Evolutionary conservation across 2,329 filamentous ascomycete species (phyloP).

Genomic region (Coniella lustricola): DNA sequence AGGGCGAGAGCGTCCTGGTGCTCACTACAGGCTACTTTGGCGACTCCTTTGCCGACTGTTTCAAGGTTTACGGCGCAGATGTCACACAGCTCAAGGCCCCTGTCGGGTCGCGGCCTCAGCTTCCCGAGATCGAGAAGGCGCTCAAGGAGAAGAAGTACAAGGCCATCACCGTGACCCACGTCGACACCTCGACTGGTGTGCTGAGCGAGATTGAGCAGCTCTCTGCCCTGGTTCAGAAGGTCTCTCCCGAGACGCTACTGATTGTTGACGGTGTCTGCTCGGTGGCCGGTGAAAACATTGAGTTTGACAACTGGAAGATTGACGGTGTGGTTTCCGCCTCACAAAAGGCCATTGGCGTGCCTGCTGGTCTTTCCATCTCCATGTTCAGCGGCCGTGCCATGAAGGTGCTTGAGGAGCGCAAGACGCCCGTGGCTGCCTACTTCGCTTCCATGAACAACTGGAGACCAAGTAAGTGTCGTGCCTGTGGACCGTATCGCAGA

Average conservation of each 20-base stretch:
- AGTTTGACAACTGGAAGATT: conserved; percentile 89
- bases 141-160: conserved; percentile 90
- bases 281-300: conserved; percentile 91
- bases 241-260: conserved; percentile 85
- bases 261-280: conserved; percentile 96
- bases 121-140: conserved; percentile 81
- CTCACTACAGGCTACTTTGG: conserved; percentile 97
- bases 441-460: conserved; percentile 97
- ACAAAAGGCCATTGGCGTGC: conserved; percentile 95
- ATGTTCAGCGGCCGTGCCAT: conserved; percentile 90
- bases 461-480: conserved; percentile 77
- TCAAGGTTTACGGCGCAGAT: conserved; percentile 83
- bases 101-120: conserved; percentile 79
- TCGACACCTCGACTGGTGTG: conserved; percentile 95
- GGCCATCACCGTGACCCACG: conserved; percentile 88
- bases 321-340: conserved; percentile 91
- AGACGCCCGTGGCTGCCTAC: conserved; percentile 78
- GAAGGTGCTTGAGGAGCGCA: conserved; percentile 69
- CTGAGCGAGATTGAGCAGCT: conserved; percentile 83
- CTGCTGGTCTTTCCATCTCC: conserved; percentile 86
- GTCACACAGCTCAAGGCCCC: conserved; percentile 85
- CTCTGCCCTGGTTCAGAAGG: conserved; percentile 72
- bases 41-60: conserved; percentile 87
- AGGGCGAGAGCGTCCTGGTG: conserved; percentile 83
- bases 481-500: neutral